Conservation (phyloP, 2,329 filamentous ascomycete species). For the Alternaria hordeiaustralica region DNA sequence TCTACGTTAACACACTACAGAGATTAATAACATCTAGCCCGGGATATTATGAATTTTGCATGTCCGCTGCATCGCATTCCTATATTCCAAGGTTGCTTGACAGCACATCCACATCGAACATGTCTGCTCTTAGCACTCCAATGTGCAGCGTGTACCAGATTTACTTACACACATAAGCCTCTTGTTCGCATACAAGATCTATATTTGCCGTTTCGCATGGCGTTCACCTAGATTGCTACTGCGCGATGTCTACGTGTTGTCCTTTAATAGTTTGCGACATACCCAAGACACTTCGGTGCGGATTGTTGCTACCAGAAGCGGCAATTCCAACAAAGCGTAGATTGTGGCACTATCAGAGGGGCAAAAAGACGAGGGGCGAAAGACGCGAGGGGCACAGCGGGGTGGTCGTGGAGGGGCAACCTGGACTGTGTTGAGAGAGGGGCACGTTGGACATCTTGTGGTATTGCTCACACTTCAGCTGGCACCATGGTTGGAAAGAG, state of each 20-base stretch:
- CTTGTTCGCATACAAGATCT: background rate
- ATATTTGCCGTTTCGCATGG: background rate
- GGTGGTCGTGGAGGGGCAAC: constrained; percentile 17
- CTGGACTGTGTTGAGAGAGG: background rate
- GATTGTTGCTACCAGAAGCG: background rate
- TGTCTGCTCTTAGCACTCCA: background rate
- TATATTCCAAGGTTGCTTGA: background rate
- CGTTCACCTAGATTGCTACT: background rate
- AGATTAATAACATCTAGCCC: background rate
- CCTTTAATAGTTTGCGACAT: background rate
- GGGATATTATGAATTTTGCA: background rate
- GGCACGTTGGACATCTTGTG: background rate
- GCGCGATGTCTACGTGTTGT: background rate
- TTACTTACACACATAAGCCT: background rate
- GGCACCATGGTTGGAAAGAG: background rate
- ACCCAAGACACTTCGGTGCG: background rate
- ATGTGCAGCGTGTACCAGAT: background rate
- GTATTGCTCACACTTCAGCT: background rate
- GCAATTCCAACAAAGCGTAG: background rate
- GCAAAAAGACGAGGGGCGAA: constrained; percentile 19
- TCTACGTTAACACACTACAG: background rate
- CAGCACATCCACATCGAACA: background rate
- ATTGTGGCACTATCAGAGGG: constrained; percentile 26
- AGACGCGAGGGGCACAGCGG: constrained; percentile 11
- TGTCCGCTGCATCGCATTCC: background rate